Conservation (phyloP, 495 filamentous ascomycete genomes). For the Pseudotulostoma volvatum region DNA sequence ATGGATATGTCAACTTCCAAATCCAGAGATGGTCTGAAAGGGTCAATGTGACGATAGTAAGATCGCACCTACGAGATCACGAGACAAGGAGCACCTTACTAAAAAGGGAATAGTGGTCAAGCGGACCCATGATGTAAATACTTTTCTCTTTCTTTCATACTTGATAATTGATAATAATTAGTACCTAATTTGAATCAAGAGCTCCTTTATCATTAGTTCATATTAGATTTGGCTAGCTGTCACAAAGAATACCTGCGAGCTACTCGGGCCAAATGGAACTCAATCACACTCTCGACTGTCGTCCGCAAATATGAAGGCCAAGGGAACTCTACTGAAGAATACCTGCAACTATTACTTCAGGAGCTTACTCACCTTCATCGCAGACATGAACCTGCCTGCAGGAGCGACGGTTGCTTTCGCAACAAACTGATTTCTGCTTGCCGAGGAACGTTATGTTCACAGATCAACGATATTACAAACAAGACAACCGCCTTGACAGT, state of each 20-base stretch:
- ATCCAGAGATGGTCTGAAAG: too few relatives aligned
- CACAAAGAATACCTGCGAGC: background rate
- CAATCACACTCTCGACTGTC: background rate
- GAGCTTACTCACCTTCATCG: background rate
- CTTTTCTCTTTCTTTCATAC: too few relatives aligned
- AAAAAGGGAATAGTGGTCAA: too few relatives aligned
- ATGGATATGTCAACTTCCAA: too few relatives aligned
- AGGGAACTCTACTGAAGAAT: background rate
- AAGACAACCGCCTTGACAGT: background rate
- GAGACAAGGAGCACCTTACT: too few relatives aligned
- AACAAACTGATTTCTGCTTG: background rate
- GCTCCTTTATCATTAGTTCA: too few relatives aligned
- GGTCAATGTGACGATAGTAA: too few relatives aligned
- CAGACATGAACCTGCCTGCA: background rate
- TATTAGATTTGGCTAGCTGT: too few relatives aligned
- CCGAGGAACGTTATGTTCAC: background rate
- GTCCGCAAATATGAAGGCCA: background rate
- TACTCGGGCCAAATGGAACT: background rate
- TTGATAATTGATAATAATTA: too few relatives aligned
- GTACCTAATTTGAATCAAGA: too few relatives aligned
- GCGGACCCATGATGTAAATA: too few relatives aligned
- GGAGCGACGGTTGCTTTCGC: background rate
- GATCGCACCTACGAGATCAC: too few relatives aligned
- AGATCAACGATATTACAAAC: background rate
- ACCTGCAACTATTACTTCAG: background rate